Base-by-base conservation (phyloP, 148 eudicot species). In the Mesembryanthemum crystallinum region DNA sequence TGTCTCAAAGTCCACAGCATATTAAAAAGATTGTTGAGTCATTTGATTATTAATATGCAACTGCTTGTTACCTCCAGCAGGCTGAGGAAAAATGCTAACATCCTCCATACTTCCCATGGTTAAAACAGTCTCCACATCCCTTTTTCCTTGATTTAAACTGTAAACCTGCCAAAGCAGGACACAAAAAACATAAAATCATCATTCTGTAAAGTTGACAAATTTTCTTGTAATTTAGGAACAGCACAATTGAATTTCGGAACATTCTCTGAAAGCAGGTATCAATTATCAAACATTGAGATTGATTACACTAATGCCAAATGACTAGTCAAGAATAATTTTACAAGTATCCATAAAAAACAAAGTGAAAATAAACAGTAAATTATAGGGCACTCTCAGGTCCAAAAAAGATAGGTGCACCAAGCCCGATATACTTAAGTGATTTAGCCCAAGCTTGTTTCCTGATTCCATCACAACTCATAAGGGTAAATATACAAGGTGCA, bases 31-130 rank as follows among this genome's bases (percentile, higher is more conserved):
- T 30, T 58, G 24, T 30, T n/a, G 5, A 17, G 65, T 54, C 20
- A 64, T 9, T 23, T 60, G 57, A 49, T 24, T n/a, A 28, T 3
- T 60, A 79, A 18, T 35, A 45, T 73, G 66, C 45, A 39, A 35
- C 8, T 24, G 64, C 35, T 65, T 61, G 71, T 74, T 83, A 95
- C 98, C 99, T 83, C 98, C 97, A 64, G 99, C 97, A 76, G 99
- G 99, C 86, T 95, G 99, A 51, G 99, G 97, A 70, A 95, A 87
- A 75, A 95, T 92, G 79, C 94, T 95, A 70, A 91, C 97, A 87
- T 95, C 99, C 73, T 95, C 99, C 99, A 95, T 95, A 43, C 89
- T 85, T 79, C 99, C 99, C 99, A 92, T 96, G 8, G 98, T 88
- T 79, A 92, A 78, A 54, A 96, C 83, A 65, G 98, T 96, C 52